These are phyloP conservation scores for Mucor sp. DNA, from an alignment of 371 early-diverging fungal genomes.

Conservation along the genomic window DNA sequence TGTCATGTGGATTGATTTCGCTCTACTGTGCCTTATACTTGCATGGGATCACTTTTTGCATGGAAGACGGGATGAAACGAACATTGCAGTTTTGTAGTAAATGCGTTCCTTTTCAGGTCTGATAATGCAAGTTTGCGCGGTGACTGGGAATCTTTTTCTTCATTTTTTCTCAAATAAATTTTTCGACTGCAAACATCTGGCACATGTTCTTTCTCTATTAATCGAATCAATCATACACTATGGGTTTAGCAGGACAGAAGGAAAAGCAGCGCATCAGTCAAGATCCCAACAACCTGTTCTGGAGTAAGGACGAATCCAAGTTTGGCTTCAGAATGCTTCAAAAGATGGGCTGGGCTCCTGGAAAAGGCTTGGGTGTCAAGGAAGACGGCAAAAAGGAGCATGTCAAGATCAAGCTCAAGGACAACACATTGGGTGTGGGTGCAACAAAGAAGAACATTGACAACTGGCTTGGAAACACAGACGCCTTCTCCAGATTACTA, in stretches of 20 bases:
- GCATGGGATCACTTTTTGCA: neutral
- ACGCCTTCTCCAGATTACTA: conserved; percentile 86
- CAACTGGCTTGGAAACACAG: conserved; percentile 94
- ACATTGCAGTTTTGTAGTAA: neutral
- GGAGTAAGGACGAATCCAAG: conserved; percentile 86
- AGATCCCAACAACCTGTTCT: conserved; percentile 92
- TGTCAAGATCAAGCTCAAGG: conserved; percentile 80
- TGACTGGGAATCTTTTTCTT: neutral
- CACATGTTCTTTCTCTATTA: neutral
- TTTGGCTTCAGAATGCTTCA: conserved; percentile 90
- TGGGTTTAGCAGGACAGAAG: conserved; percentile 86
- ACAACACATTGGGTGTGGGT: conserved; percentile 85
- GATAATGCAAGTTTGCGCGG: neutral
- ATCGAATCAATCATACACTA: conserved; percentile 19
- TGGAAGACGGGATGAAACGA: neutral
- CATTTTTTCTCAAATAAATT: conserved; percentile 2
- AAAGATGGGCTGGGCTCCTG: conserved; percentile 96
- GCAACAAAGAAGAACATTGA: conserved; percentile 84
- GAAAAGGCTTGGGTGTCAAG: conserved; percentile 90
- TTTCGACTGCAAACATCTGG: neutral
- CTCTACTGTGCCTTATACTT: neutral
- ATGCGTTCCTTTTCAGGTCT: neutral
- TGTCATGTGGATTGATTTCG: neutral
- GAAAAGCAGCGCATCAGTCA: conserved; percentile 79
- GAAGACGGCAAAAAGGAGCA: conserved; percentile 82